Base-by-base conservation (phyloP, 306 rosid species). In the Macrotyloma uniflorum region DNA sequence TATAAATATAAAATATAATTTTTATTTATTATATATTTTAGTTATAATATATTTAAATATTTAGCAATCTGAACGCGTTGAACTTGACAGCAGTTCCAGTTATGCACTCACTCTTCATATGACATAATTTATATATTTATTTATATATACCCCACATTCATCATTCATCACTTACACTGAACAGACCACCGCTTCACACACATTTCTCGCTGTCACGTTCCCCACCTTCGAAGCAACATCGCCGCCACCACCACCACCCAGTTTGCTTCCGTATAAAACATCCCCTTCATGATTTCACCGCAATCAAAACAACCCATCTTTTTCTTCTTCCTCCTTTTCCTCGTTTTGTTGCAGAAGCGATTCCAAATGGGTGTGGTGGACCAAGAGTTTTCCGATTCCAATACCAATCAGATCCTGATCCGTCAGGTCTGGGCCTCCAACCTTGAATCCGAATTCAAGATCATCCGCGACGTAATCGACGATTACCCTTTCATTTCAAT, bases 391-490 rank as follows among this genome's bases (percentile, higher is more conserved):
- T 42, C 5, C 3, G 15, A 42, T 42, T 12, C 47, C 47, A 4
- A 40, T 8, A 0, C 32, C 0, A 84, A 65, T 2, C 92, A 91
- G 0, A 84, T 92, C 30, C 57, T 65, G 59, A 88, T 89, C 58
- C 88, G 93, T 1, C 79, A 87, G 1, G 97, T 93, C 0, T 93
- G 98, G 97, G 90, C 92, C 0, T 73, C 72, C 20, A 93, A 93
- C 32, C 80, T 93, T 0, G 80, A 83, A 1, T 24, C 86, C 1
- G 96, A 93, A 30, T 89, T 93, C 35, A 13, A 81, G 10, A 24
- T 85, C 0, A 89, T 93, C 38, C 67, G 85, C 0, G 67, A 61
- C 0, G 18, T 83, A 3, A 68, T 91, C 62, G 86, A 87, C 28
- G 24, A 11, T 5, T 89, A n/a, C 79, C 89, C 90, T n/a, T 82